phyloP scores from a whole-genome alignment of 768 basidiomycete species.

The Leccinum arenicola region DNA sequence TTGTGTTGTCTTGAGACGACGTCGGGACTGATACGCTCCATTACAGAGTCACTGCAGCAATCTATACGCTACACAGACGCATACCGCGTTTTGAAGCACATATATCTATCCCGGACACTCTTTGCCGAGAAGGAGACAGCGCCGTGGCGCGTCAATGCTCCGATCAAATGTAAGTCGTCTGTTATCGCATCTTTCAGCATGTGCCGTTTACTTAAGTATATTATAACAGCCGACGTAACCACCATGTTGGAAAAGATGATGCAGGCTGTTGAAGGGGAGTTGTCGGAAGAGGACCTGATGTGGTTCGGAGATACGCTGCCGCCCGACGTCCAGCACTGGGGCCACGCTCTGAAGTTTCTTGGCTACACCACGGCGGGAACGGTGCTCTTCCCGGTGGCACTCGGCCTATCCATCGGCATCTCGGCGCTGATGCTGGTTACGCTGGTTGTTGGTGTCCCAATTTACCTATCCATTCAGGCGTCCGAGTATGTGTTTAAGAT shows the following conservation, averaged over 20 bases:
- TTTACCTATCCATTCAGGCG: no score
- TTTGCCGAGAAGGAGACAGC: not conserved
- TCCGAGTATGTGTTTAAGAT: no score
- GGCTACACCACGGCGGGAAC: no score
- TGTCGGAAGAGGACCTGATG: constrained; percentile 16
- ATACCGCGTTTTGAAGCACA: not conserved
- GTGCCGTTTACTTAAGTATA: no score
- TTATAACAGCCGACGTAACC: constrained; percentile 12
- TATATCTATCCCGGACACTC: not conserved
- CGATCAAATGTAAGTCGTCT: not conserved
- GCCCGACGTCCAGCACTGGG: constrained; percentile 22
- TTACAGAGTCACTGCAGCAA: not conserved
- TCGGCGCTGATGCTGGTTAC: no score
- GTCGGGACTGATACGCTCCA: not conserved
- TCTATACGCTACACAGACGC: not conserved
- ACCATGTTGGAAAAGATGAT: constrained; percentile 21
- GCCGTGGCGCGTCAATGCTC: not conserved
- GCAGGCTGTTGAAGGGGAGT: constrained; percentile 12
- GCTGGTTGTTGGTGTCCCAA: no score
- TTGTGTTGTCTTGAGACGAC: not conserved
- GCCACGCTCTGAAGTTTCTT: no score
- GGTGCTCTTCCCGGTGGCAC: no score
- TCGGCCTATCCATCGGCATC: no score
- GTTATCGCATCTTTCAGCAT: not conserved
- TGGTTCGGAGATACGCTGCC: constrained; percentile 15